phyloP scores from a whole-genome alignment of 2,329 filamentous ascomycete genomes.

The Fusarium floridanum region DNA sequence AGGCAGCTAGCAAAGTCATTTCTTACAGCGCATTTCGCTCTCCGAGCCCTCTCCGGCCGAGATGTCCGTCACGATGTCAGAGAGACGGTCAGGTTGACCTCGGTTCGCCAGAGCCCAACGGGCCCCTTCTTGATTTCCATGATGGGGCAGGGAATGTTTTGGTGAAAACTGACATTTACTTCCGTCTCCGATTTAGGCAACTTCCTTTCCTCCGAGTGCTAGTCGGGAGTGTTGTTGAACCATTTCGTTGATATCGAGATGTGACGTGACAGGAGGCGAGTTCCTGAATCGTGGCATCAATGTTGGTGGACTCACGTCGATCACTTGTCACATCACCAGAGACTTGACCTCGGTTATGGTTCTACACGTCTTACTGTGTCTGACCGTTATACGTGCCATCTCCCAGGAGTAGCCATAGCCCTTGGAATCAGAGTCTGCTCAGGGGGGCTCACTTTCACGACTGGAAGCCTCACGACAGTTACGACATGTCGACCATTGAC shows the following conservation, averaged over 20 bases:
- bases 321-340: conserved; percentile 9
- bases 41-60: conserved; percentile 16
- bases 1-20: conserved; percentile 11
- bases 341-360: conserved; percentile 35
- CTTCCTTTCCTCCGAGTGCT: conserved; percentile 40
- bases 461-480: not conserved
- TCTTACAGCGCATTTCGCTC: conserved; percentile 11
- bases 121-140: conserved; percentile 9
- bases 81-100: conserved; percentile 34
- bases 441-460: not conserved
- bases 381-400: not conserved
- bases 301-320: conserved; percentile 7
- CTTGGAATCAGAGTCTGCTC: not conserved
- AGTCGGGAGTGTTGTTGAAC: conserved; percentile 13
- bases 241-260: conserved; percentile 9
- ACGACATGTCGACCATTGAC: not conserved
- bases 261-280: conserved; percentile 18
- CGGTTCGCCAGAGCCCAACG: conserved; percentile 24
- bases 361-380: not conserved
- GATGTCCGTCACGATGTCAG: conserved; percentile 10
- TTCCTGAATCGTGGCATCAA: conserved; percentile 9
- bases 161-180: conserved; percentile 9
- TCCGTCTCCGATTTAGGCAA: conserved; percentile 28
- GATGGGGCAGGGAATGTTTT: conserved; percentile 4
- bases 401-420: not conserved